A percentile compares a stretch with the other conserved stretches of the same genome.
phyloP scores from a whole-genome alignment of 306 rosid species.

The Rosa lucieae region DNA sequence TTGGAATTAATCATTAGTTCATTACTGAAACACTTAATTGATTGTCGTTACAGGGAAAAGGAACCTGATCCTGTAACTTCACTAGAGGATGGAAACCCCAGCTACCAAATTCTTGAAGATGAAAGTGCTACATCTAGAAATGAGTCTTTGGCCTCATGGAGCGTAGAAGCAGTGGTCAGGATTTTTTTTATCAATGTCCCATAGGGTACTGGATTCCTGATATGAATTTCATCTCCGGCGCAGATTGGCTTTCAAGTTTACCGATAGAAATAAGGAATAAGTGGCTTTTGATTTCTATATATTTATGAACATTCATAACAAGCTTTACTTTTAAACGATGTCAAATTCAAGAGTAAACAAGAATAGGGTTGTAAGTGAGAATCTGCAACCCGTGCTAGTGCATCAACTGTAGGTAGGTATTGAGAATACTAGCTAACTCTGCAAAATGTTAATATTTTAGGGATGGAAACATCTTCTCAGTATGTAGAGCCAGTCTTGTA shows the following conservation, averaged over 20 bases:
- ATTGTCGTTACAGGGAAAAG: constrained; percentile 39
- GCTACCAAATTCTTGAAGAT: constrained; percentile 38
- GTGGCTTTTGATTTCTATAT: background rate
- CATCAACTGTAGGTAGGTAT: background rate
- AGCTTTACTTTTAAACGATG: background rate
- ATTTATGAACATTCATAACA: background rate
- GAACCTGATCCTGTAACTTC: constrained; percentile 22
- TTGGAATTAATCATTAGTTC: background rate
- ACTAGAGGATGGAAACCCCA: constrained; percentile 31
- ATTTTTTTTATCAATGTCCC: background rate
- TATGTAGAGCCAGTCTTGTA: background rate
- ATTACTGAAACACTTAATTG: background rate
- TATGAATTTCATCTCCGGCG: background rate
- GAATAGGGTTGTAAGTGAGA: background rate
- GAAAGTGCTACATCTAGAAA: constrained; percentile 32
- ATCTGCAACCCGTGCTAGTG: background rate
- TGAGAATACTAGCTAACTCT: background rate
- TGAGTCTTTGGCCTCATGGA: constrained; percentile 20
- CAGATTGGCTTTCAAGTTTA: background rate
- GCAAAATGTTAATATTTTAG: background rate
- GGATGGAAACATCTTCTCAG: background rate
- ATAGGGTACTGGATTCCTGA: background rate
- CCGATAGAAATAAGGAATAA: background rate
- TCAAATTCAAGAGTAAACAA: background rate
- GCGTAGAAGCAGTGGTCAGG: background rate